A percentile compares a stretch with the other conserved stretches of the same genome.
These are phyloP conservation scores for Erodium maritimum DNA, from an alignment of 345 rosid species.

Conservation along the genomic window DNA sequence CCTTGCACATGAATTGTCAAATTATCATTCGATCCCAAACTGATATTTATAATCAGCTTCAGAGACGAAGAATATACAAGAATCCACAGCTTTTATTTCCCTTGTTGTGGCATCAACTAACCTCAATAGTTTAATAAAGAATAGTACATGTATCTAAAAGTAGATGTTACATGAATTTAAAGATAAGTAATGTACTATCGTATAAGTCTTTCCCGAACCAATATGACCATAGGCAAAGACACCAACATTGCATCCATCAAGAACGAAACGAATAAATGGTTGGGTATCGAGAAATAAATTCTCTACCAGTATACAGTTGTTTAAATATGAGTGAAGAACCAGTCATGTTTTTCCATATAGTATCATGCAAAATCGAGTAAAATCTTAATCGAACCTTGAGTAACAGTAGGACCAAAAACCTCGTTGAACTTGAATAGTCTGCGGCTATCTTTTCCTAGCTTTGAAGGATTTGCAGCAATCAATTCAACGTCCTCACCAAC, in stretches of 20 bases:
- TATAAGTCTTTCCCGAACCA: conserved; percentile 98
- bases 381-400: conserved; percentile 53
- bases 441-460: conserved; percentile 68
- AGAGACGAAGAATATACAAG: too few relatives aligned
- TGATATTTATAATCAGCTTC: too few relatives aligned
- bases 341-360: neutral
- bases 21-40: too few relatives aligned
- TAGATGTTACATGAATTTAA: too few relatives aligned
- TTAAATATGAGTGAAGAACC: neutral
- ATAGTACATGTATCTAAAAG: too few relatives aligned
- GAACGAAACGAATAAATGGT: conserved; percentile 85
- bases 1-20: too few relatives aligned
- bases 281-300: conserved; percentile 83
- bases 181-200: conserved; percentile 47
- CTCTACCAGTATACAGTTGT: conserved; percentile 35
- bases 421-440: conserved; percentile 82
- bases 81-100: too few relatives aligned
- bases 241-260: conserved; percentile 91
- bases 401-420: conserved; percentile 67
- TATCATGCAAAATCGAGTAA: neutral
- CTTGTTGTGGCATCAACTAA: too few relatives aligned
- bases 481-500: conserved; percentile 87
- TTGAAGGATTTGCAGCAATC: conserved; percentile 69
- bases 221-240: conserved; percentile 99
- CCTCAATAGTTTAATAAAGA: too few relatives aligned